Evolutionary conservation across 2,329 filamentous ascomycete genomes (phyloP), one percentile per base, ranked within the genome.

Genomic region (Hymenoscyphus fraxineus): DNA sequence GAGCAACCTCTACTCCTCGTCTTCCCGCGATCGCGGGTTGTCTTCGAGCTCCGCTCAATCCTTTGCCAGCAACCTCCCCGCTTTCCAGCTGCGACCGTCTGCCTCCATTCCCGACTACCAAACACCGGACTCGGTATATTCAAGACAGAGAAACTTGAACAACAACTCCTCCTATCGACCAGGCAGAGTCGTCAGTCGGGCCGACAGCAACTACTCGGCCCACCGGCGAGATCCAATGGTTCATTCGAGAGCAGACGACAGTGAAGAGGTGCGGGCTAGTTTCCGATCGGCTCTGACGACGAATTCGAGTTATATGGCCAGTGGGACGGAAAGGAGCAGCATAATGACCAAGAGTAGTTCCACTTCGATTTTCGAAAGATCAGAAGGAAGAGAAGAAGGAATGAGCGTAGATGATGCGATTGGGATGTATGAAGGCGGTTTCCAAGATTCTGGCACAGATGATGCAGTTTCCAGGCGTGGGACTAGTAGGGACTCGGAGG

Each of bases 341-440:
- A 82, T 95, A 59, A 76, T 89, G 68, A 95, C 92, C 3, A 92
- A 91, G 70, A 86, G 87, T 66, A 96, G 90, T 79, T 93, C 90
- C 1, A 89, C 79, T 78, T 95, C 81, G 67, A 83, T 82, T 76
- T 76, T 79, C 68, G 77, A 75, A 41, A 76, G 79, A 16, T 80
- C 84, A 66, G 85, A 87, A 68, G 84, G 75, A 47, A 76, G 79
- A 16, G 81, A 84, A 66, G 85, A 87, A 68, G 84, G 83, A 51
- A 80, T 85, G 63, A 87, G 85, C 71, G 79, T 89, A 39, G 85
- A 88, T 70, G 86, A 89, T 78, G 83, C 92, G 62, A 88, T 91
- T 77, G 87, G 84, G 73, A 87, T 88, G 80, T 90, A 89, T 74
- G 86, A 88, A 73, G 81, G 82, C 68, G 86, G 85, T 13, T 89